These are phyloP conservation scores for Clarkia xantiana DNA, from an alignment of 345 rosid species.

Conservation along the genomic window DNA sequence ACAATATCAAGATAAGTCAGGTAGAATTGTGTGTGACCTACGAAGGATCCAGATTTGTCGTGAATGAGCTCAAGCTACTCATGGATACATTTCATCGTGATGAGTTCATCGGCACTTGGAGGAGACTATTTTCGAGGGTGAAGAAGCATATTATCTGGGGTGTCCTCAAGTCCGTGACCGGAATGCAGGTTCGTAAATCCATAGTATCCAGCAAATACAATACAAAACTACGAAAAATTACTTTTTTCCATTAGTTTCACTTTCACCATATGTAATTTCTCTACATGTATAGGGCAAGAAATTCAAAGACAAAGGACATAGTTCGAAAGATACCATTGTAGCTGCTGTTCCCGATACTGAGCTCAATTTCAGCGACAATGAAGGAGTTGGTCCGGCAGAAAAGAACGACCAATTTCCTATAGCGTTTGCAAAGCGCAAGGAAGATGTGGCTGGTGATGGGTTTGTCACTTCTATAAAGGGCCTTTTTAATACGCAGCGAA, in stretches of 20 bases:
- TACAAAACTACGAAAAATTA: too few species aligned
- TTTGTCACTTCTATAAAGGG: conserved; percentile 85
- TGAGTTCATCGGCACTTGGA: conserved; percentile 94
- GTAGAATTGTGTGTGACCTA: conserved; percentile 82
- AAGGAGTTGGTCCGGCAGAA: conserved; percentile 33
- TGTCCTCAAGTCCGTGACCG: conserved; percentile 88
- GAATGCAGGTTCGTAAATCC: conserved; percentile 57
- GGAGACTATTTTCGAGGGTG: conserved; percentile 91
- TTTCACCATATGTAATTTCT: too few species aligned
- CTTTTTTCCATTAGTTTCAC: too few species aligned
- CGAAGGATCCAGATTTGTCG: conserved; percentile 89
- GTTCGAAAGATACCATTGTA: conserved; percentile 38
- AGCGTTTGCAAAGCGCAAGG: conserved; percentile 63
- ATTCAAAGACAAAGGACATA: conserved; percentile 69
- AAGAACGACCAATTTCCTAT: conserved; percentile 53
- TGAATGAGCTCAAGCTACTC: conserved; percentile 85
- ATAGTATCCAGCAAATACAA: too few species aligned
- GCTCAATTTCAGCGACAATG: conserved; percentile 67
- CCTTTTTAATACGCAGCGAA: conserved; percentile 88
- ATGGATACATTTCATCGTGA: conserved; percentile 89
- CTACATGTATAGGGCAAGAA: conserved; percentile 87
- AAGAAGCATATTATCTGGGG: conserved; percentile 99
- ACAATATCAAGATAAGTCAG: conserved; percentile 94
- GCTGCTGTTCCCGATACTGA: conserved; percentile 49
- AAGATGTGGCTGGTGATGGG: conserved; percentile 97